Percentiles rank a stretch among this genome's conserved stretches.
phyloP scores from a whole-genome alignment of 2,329 filamentous ascomycete genomes.

The Phyllosticta ampelicida region DNA sequence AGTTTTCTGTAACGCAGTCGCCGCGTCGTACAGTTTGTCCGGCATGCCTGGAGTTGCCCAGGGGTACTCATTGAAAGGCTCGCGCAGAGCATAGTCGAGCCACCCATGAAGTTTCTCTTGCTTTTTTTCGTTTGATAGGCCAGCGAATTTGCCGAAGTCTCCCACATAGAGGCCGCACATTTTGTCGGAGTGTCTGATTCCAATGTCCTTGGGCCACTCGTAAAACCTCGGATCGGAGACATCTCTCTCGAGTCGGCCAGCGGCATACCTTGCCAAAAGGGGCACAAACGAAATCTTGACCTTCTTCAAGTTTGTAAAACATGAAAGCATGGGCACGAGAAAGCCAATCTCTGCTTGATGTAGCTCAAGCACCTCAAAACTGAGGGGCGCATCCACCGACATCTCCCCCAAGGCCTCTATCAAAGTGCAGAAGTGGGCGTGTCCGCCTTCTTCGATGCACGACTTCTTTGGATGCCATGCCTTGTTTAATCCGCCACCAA shows the following conservation, averaged over 20 bases:
- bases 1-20: not conserved
- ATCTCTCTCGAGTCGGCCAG: constrained; percentile 10
- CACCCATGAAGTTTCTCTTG: constrained; percentile 2
- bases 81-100: not conserved
- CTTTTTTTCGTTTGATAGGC: constrained; percentile 22
- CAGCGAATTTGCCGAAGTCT: constrained; percentile 14
- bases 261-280: not conserved
- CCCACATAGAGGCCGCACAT: constrained; percentile 16
- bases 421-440: constrained; percentile 2
- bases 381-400: not conserved
- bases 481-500: not conserved
- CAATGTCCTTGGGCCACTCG: not conserved
- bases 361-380: not conserved
- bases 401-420: not conserved
- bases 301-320: not conserved
- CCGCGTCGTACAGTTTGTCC: not conserved
- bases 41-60: not conserved
- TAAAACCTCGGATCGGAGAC: not conserved
- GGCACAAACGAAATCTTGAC: constrained; percentile 4
- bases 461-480: not conserved
- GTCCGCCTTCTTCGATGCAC: constrained; percentile 2
- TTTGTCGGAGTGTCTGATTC: not conserved
- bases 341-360: constrained; percentile 3
- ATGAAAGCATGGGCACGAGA: not conserved
- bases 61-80: not conserved